Evolutionary conservation across 768 basidiomycete species (phyloP).

Genomic region (Wakefieldia striispora): DNA sequence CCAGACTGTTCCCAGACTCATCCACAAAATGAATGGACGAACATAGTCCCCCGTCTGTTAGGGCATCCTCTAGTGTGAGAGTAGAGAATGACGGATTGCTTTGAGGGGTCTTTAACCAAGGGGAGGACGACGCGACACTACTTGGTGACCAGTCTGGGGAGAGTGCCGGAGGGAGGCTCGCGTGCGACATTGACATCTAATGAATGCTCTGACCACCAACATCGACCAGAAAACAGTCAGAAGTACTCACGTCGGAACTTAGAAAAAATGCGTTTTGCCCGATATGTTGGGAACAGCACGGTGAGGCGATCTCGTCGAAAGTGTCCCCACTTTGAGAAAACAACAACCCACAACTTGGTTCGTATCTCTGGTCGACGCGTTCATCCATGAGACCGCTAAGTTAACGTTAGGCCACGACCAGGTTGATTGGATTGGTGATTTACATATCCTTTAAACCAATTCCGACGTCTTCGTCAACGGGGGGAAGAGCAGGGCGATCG

Average conservation of each 20-base stretch:
- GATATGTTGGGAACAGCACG: neutral
- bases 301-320: neutral
- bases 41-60: neutral
- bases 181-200: slow-evolving; percentile 1
- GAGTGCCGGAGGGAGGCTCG: slow-evolving; percentile 11
- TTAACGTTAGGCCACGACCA: slow-evolving; percentile 7
- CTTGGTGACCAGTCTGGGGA: slow-evolving; percentile 27
- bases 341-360: slow-evolving; percentile 11
- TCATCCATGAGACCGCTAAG: neutral
- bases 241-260: slow-evolving; percentile 11
- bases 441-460: slow-evolving; percentile 18
- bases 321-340: neutral
- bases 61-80: neutral
- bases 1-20: slow-evolving; percentile 11
- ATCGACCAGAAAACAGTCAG: neutral
- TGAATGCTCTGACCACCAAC: neutral
- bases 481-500: slow-evolving; percentile 14
- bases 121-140: slow-evolving; percentile 22
- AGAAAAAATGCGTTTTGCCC: neutral
- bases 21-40: slow-evolving; percentile 10
- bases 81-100: neutral
- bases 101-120: slow-evolving; percentile 20
- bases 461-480: slow-evolving; percentile 23
- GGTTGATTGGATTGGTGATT: slow-evolving; percentile 4
- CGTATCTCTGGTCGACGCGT: neutral